A percentile compares a stretch with the other conserved stretches of the same genome.
Conservation (phyloP, 2,329 filamentous ascomycete genomes). For the Fusarium sp. region DNA sequence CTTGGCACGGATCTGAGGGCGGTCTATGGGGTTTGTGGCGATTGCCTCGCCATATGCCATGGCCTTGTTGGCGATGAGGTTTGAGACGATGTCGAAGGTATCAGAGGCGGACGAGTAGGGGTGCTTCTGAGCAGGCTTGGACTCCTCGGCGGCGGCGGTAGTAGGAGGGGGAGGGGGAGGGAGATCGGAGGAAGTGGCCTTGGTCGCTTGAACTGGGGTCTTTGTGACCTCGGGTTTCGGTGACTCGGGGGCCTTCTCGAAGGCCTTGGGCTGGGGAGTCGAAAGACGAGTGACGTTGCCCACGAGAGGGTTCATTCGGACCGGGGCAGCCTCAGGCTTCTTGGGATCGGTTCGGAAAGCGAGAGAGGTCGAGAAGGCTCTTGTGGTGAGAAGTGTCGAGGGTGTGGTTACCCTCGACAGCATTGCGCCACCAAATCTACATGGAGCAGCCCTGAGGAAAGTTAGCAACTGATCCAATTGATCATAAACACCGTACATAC, state of each 20-base stretch:
- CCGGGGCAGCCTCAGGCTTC: constrained; percentile 9
- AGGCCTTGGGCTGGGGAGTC: constrained; percentile 16
- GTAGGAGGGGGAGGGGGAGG: constrained; percentile 25
- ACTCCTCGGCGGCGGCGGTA: constrained; percentile 1
- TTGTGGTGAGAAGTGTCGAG: constrained; percentile 33
- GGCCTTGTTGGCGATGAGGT: constrained; percentile 50
- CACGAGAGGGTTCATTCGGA: constrained; percentile 48
- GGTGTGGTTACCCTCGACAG: constrained; percentile 45
- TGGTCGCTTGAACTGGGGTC: constrained; percentile 14
- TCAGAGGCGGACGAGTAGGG: constrained; percentile 45
- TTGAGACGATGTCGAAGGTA: constrained; percentile 49
- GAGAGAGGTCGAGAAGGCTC: constrained; percentile 50
- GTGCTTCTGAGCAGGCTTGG: constrained; percentile 22
- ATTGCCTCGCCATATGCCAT: constrained; percentile 32
- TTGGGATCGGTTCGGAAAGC: constrained; percentile 41
- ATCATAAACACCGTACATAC: constrained; percentile 13
- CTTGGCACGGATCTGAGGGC: constrained; percentile 47
- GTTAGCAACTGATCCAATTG: background rate
- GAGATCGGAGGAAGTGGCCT: constrained; percentile 8
- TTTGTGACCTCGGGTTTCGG: constrained; percentile 13
- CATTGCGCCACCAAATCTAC: constrained; percentile 47
- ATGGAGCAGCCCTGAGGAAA: constrained; percentile 40
- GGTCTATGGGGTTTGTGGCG: constrained; percentile 41
- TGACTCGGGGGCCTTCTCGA: constrained; percentile 13
- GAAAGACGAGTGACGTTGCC: constrained; percentile 38